A percentile compares a stretch with the other conserved stretches of the same genome.
phyloP scores from a whole-genome alignment of 2,329 filamentous ascomycete genomes.

The Xylaria sp. region DNA sequence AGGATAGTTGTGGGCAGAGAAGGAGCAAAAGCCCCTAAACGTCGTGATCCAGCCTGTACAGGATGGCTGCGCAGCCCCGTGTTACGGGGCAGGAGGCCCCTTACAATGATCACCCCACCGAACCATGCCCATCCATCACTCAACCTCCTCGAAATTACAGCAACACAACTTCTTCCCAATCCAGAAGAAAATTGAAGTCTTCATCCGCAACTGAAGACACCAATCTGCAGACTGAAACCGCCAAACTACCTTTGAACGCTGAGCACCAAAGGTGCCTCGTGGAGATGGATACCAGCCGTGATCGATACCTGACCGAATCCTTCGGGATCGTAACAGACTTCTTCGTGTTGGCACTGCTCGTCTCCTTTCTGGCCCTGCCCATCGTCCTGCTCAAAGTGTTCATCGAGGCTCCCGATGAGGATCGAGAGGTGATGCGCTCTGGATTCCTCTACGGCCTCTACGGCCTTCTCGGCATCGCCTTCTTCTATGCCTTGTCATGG shows the following conservation, averaged over 20 bases:
- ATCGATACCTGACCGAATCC: constrained; percentile 6
- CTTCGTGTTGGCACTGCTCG: constrained; percentile 2
- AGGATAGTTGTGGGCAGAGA: too few relatives aligned
- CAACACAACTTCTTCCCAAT: constrained; percentile 1
- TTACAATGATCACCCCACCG: not conserved
- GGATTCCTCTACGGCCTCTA: not conserved
- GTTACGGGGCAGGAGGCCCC: constrained; percentile 6
- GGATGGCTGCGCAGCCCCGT: constrained; percentile 8
- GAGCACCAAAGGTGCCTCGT: constrained; percentile 18
- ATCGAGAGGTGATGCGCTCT: too few relatives aligned
- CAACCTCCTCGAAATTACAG: constrained; percentile 1
- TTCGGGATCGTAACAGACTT: not conserved
- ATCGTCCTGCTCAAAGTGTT: not conserved
- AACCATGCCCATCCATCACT: constrained; percentile 1
- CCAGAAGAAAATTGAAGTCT: constrained; percentile 3
- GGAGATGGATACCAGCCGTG: constrained; percentile 24
- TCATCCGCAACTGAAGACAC: constrained; percentile 1
- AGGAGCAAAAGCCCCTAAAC: too few relatives aligned
- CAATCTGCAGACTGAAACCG: not conserved
- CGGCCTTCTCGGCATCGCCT: not conserved
- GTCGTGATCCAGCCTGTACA: too few relatives aligned
- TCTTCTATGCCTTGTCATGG: not conserved
- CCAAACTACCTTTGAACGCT: constrained; percentile 8
- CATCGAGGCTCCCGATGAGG: too few relatives aligned
- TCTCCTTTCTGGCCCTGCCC: not conserved